These are phyloP conservation scores for Antarctomyces pellizariae DNA, from an alignment of 495 filamentous ascomycete species.

Conservation along the genomic window DNA sequence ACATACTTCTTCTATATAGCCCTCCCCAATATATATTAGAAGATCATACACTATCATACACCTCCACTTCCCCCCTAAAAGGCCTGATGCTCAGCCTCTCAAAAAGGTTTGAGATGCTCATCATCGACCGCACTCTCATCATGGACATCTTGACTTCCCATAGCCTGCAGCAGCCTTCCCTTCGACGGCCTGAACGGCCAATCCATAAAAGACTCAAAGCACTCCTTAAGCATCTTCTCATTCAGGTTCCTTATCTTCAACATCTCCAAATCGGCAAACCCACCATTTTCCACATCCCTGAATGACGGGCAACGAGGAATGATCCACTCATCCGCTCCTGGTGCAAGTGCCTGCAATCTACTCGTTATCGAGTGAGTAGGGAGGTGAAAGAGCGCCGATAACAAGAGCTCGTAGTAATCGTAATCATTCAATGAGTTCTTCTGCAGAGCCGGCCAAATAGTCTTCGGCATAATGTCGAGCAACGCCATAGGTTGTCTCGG, in stretches of 20 bases:
- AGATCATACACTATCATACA: too few relatives aligned
- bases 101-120: too few relatives aligned
- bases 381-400: constrained; percentile 2
- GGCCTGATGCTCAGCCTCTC: too few relatives aligned
- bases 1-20: too few relatives aligned
- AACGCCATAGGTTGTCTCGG: constrained; percentile 7
- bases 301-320: constrained; percentile 17
- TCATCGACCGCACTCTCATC: neutral
- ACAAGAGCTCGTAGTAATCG: constrained; percentile 9
- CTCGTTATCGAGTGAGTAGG: constrained; percentile 3
- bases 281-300: constrained; percentile 18
- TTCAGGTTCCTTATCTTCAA: constrained; percentile 20
- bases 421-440: constrained; percentile 4
- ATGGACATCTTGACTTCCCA: constrained; percentile 3
- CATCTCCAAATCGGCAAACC: constrained; percentile 14
- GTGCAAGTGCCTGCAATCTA: constrained; percentile 6
- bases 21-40: too few relatives aligned
- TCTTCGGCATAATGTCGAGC: constrained; percentile 10
- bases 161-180: constrained; percentile 16
- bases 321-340: constrained; percentile 21
- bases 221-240: constrained; percentile 21
- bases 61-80: too few relatives aligned
- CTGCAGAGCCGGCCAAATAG: constrained; percentile 7
- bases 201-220: constrained; percentile 25
- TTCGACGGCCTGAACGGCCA: constrained; percentile 35